Percentiles rank a stretch among this genome's conserved stretches.
These are phyloP conservation scores for Beauveria bassiana DNA, from an alignment of 2,329 filamentous ascomycete species.

Conservation along the genomic window DNA sequence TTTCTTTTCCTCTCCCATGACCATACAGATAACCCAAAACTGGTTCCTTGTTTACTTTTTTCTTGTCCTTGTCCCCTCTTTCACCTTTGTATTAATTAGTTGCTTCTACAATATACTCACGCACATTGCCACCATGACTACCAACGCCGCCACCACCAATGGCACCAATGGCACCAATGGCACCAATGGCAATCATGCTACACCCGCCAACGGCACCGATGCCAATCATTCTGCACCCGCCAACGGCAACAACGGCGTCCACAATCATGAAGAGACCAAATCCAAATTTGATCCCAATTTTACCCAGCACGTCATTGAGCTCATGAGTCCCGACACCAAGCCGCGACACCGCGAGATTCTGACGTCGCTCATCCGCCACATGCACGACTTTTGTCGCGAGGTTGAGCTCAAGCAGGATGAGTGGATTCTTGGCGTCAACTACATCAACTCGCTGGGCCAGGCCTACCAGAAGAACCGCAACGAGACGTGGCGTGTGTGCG, in stretches of 20 bases:
- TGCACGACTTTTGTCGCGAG: constrained; percentile 73
- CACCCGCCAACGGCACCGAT: constrained; percentile 14
- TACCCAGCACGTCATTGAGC: constrained; percentile 64
- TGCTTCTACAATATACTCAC: not conserved
- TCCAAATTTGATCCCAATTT: constrained; percentile 65
- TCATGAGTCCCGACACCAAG: constrained; percentile 62
- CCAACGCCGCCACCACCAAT: not conserved
- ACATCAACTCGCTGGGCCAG: constrained; percentile 67
- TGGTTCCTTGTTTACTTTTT: too few relatives aligned
- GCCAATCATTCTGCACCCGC: constrained; percentile 7
- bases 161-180: too few relatives aligned
- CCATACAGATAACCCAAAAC: not conserved
- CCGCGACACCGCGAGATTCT: constrained; percentile 59
- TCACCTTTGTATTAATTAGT: too few relatives aligned
- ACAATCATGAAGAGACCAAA: constrained; percentile 17
- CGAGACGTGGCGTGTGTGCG: constrained; percentile 65
- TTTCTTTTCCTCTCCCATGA: too few relatives aligned
- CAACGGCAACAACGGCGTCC: constrained; percentile 18
- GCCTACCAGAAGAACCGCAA: constrained; percentile 61
- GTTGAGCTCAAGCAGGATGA: constrained; percentile 70
- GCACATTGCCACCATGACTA: not conserved
- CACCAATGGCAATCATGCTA: too few relatives aligned
- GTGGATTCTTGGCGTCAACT: constrained; percentile 68
- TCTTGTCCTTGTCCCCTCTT: too few relatives aligned
- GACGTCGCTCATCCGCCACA: constrained; percentile 56